Percentiles rank a stretch among this genome's conserved stretches.
Evolutionary conservation across 2,329 filamentous ascomycete genomes (phyloP).

Genomic region (Cladosporium cucumerinum): DNA sequence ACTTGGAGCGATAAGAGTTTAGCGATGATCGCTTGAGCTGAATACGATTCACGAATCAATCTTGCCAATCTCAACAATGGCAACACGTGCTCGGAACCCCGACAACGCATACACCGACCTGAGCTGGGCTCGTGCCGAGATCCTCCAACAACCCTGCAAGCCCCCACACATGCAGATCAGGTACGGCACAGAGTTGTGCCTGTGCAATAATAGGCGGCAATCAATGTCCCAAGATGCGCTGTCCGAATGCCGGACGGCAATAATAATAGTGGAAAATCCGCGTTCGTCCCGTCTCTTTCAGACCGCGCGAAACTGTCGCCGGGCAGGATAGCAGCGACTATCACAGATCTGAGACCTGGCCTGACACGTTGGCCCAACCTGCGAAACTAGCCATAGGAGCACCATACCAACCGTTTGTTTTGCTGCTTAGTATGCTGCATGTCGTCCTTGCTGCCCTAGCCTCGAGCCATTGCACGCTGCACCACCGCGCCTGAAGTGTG

Average conservation of each 20-base stretch:
- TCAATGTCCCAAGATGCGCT: neutral
- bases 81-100: neutral
- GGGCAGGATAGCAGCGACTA: neutral
- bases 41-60: neutral
- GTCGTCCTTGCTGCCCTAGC: neutral
- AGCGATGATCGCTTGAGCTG: neutral
- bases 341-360: neutral
- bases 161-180: slow-evolving; percentile 10
- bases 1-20: neutral
- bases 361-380: slow-evolving; percentile 1
- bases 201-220: slow-evolving; percentile 6
- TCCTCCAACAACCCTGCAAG: neutral
- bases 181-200: neutral
- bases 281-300: neutral
- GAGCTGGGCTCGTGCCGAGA: slow-evolving; percentile 3
- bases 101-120: slow-evolving; percentile 2
- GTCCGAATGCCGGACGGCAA: slow-evolving; percentile 2
- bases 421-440: neutral
- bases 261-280: neutral
- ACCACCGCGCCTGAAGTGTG: neutral
- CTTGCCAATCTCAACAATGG: neutral
- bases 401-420: slow-evolving; percentile 9
- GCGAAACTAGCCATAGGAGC: slow-evolving; percentile 4
- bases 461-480: neutral
- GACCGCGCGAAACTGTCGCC: neutral